A percentile compares a stretch with the other conserved stretches of the same genome.
These are phyloP conservation scores for Penicillium robsamsonii DNA, from an alignment of 495 filamentous ascomycete species.

Conservation along the genomic window DNA sequence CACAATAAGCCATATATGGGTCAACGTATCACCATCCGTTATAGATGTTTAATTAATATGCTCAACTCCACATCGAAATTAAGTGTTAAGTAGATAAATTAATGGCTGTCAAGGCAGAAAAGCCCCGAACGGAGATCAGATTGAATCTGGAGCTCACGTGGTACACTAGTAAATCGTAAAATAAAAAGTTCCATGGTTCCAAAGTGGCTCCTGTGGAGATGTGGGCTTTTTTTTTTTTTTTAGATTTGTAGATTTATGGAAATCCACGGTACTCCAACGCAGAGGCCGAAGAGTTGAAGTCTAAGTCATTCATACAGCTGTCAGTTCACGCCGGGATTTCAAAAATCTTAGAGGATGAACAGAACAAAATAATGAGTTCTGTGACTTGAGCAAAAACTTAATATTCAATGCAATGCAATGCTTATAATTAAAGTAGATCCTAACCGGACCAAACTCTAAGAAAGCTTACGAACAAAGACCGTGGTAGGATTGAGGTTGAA, in stretches of 20 bases:
- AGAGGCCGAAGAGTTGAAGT: conserved; percentile 1
- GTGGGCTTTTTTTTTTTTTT: too few species aligned
- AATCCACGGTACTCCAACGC: background rate
- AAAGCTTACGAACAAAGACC: background rate
- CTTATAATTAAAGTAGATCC: background rate
- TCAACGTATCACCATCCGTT: conserved; percentile 16
- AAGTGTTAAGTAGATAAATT: background rate
- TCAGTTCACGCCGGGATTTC: conserved; percentile 7
- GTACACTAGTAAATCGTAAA: background rate
- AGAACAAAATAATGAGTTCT: too few species aligned
- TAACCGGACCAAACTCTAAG: conserved; percentile 17
- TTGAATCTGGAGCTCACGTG: conserved; percentile 18
- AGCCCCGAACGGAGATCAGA: conserved; percentile 11
- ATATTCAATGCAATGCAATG: background rate
- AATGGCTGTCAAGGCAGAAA: conserved; percentile 5
- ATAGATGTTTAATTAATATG: background rate
- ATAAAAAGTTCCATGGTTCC: background rate
- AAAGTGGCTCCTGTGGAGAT: background rate
- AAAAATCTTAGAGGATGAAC: background rate
- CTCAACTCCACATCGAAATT: background rate
- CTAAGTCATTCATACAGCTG: conserved; percentile 2
- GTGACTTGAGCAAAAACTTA: background rate
- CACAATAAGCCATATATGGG: conserved; percentile 2
- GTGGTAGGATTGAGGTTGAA: conserved; percentile 13
- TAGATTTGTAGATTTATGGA: background rate